These are phyloP conservation scores for Magnolia officinalis DNA, from an alignment of 164 flowering plant genomes.

Conservation along the genomic window DNA sequence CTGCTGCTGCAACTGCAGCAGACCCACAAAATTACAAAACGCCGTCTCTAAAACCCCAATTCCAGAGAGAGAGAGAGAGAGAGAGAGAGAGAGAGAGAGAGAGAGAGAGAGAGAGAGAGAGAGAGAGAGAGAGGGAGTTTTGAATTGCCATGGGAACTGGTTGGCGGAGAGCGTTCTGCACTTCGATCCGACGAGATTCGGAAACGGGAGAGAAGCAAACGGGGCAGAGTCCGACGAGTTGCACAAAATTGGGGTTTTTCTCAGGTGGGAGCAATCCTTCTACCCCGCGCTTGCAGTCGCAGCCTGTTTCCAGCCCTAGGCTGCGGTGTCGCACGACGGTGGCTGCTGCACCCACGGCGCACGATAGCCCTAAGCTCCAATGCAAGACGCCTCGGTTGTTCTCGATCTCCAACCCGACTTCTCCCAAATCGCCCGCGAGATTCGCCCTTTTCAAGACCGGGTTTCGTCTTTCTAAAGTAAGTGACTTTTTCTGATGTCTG, in stretches of 20 bases:
- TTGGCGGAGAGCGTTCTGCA: slow-evolving; percentile 94
- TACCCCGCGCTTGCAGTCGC: slow-evolving; percentile 54
- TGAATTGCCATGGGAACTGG: slow-evolving; percentile 66
- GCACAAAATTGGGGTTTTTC: slow-evolving; percentile 45
- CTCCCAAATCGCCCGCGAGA: slow-evolving; percentile 77
- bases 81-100: background rate
- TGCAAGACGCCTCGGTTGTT: slow-evolving; percentile 18
- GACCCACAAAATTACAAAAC: slow-evolving; percentile 1
- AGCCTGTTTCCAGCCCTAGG: slow-evolving; percentile 21
- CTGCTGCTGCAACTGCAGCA: background rate
- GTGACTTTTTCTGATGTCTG: slow-evolving; percentile 3
- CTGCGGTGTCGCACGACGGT: slow-evolving; percentile 29
- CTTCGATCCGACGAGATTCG: slow-evolving; percentile 51
- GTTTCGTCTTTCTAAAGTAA: slow-evolving; percentile 66
- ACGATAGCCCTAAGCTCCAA: background rate
- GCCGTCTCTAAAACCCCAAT: background rate
- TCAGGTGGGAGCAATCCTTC: slow-evolving; percentile 49
- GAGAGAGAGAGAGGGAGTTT: background rate
- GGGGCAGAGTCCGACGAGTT: slow-evolving; percentile 23
- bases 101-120: slow-evolving; percentile 1
- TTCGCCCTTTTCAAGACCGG: slow-evolving; percentile 69
- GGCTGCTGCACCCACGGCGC: background rate
- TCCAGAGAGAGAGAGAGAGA: background rate
- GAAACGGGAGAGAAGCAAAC: slow-evolving; percentile 17
- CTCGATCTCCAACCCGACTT: slow-evolving; percentile 45